Percentiles rank a stretch among this genome's conserved stretches.
Conservation (phyloP, 768 basidiomycete species). For the Sporobolomyces pararoseus region DNA sequence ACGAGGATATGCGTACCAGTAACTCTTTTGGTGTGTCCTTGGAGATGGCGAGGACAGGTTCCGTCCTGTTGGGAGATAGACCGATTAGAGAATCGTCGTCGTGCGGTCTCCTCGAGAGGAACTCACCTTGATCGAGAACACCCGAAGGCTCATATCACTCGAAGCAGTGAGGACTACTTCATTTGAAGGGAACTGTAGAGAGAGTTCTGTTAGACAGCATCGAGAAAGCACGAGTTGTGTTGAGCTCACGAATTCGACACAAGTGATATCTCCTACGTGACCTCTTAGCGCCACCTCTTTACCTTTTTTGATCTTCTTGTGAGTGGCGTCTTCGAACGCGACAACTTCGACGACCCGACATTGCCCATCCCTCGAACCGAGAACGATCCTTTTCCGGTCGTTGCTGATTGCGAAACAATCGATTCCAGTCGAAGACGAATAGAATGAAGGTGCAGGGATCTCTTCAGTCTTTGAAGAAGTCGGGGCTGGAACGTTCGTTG, state of each 20-base stretch:
- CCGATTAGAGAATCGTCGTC: no score
- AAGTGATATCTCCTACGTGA: conserved; percentile 50
- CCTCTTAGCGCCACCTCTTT: conserved; percentile 46
- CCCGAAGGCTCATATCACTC: conserved; percentile 63
- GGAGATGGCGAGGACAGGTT: conserved; percentile 60
- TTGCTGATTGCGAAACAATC: conserved; percentile 23
- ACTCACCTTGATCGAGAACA: conserved; percentile 59
- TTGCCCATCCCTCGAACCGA: conserved; percentile 30
- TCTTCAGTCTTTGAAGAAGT: conserved; percentile 54
- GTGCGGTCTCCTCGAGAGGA: not conserved
- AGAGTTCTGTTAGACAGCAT: not conserved
- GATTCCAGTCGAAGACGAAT: conserved; percentile 16
- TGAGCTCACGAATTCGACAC: conserved; percentile 50
- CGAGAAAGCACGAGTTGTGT: conserved; percentile 51
- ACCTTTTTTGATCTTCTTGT: not conserved
- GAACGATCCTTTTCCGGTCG: conserved; percentile 18
- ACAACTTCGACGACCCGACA: conserved; percentile 26
- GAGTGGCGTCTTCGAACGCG: not conserved
- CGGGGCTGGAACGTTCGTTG: not conserved
- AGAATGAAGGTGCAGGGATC: conserved; percentile 35
- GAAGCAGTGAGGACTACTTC: conserved; percentile 68
- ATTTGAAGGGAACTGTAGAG: conserved; percentile 66
- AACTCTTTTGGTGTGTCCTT: conserved; percentile 63
- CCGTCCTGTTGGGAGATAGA: conserved; percentile 47
- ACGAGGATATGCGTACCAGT: conserved; percentile 63